A percentile compares a stretch with the other conserved stretches of the same genome.
These are phyloP conservation scores for Aspergillus asperescens DNA, from an alignment of 495 filamentous ascomycete species.

Conservation along the genomic window DNA sequence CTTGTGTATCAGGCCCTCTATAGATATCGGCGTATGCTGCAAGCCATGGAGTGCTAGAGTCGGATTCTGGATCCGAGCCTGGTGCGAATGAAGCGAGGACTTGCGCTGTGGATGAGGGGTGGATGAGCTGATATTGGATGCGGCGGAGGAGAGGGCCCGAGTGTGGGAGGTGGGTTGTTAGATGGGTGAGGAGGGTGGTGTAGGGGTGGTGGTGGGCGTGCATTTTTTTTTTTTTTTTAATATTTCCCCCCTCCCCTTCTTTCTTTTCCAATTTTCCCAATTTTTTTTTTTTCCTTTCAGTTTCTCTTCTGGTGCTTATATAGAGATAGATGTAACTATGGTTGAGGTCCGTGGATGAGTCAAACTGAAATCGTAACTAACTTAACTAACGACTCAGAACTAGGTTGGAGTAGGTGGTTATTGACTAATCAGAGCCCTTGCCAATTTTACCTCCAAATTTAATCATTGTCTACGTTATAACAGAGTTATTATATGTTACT, in stretches of 20 bases:
- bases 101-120: conserved; percentile 34
- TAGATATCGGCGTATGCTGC: conserved; percentile 56
- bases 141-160: conserved; percentile 54
- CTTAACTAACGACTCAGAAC: too few species aligned
- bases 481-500: too few species aligned
- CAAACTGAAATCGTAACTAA: too few species aligned
- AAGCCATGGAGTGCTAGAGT: conserved; percentile 29
- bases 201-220: conserved; percentile 6
- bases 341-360: too few species aligned
- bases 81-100: conserved; percentile 40
- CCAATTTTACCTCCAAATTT: too few species aligned
- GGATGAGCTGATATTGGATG: conserved; percentile 48
- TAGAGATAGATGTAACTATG: too few species aligned
- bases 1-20: conserved; percentile 53
- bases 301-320: background rate
- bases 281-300: background rate
- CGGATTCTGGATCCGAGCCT: background rate
- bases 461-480: too few species aligned
- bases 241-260: too few species aligned
- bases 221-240: background rate
- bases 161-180: conserved; percentile 47
- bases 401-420: too few species aligned
- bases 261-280: background rate
- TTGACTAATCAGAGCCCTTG: too few species aligned
- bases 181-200: conserved; percentile 27